Base-by-base conservation (phyloP, 768 basidiomycete genomes). In the Inosperma sp. region DNA sequence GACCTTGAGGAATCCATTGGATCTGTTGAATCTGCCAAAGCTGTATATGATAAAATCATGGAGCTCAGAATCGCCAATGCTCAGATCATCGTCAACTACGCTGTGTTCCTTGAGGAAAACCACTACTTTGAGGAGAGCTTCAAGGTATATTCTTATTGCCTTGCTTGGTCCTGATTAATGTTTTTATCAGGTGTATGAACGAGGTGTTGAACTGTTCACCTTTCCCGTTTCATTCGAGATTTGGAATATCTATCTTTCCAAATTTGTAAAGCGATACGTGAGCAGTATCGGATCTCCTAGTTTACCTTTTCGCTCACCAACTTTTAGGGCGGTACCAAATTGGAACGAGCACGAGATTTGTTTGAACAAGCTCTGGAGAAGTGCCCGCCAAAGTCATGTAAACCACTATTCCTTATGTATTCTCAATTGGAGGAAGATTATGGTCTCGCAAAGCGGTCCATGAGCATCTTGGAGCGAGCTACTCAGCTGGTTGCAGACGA, bases 101-200 rank as follows among this genome's bases (percentile, higher is more conserved):
- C 96, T 2, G 82, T 88, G 4, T 99, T 98, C 78, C 71, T 99
- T 41, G 95, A 98, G 65, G 95, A 97, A 65, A 95, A 97, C 70
- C 82, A 93, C 58, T 99, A 98, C 69, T 99, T 88, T 68, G 96
- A 99, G 60, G 96, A 98, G 61, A 92, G 91, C 67, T 99, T 98
- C 82, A 96, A 93, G 80, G 90, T 86, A 60, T 31, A 65, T 52
- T 29, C 42, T 29, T 33, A 31, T 39, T 40, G 4, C 5, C n/a
- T 41, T 14, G 7, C 52, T n/a, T 13, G n/a, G 37, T 13, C 13
- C 50, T 63, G 34, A 62, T 56, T 13, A 25, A 22, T 33, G 25
- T 25, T 39, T 31, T 31, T n/a, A n/a, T 5, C 42, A 89, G 88
- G 87, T 95, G 21, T 99, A 97, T 65, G 96, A 98, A 65, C 84